phyloP scores from a whole-genome alignment of 139 green algal genomes.

The Eudorina sp. region DNA sequence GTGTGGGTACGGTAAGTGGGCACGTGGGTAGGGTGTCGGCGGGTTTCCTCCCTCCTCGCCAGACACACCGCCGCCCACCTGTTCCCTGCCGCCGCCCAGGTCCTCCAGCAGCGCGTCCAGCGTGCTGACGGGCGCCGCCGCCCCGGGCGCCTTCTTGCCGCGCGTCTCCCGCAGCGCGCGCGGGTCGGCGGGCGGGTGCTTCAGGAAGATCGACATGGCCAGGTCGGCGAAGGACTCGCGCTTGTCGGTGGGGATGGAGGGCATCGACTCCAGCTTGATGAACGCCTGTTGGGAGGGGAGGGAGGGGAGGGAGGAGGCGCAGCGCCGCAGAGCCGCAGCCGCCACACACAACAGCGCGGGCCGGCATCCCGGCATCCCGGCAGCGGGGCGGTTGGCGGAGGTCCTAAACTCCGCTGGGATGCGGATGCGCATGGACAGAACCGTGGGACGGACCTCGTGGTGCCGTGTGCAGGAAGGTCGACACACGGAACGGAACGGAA shows the following conservation, averaged over 20 bases:
- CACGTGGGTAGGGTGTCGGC: too few species aligned
- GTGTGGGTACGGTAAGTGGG: too few species aligned
- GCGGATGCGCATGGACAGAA: too few species aligned
- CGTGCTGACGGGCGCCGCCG: not conserved
- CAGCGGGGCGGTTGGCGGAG: too few species aligned
- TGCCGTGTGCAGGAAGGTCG: too few species aligned
- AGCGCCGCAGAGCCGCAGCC: too few species aligned
- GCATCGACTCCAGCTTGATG: constrained; percentile 81
- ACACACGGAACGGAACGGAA: too few species aligned
- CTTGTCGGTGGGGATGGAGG: constrained; percentile 59
- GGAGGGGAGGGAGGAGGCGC: not conserved
- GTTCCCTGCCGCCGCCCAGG: constrained; percentile 53
- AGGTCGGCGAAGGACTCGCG: constrained; percentile 73
- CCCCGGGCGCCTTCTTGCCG: constrained; percentile 5
- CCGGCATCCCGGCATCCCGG: too few species aligned
- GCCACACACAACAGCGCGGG: too few species aligned
- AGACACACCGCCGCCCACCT: constrained; percentile 56
- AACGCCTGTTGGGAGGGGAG: constrained; percentile 69
- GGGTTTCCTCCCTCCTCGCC: too few species aligned
- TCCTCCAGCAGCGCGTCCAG: constrained; percentile 68
- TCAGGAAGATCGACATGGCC: constrained; percentile 84
- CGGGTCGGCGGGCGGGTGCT: constrained; percentile 77
- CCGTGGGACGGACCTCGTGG: too few species aligned
- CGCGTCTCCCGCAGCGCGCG: constrained; percentile 50
- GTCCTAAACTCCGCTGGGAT: too few species aligned